Evolutionary conservation across 2,329 filamentous ascomycete genomes (phyloP).

Genomic region (Alternaria novae-zelandiae): DNA sequence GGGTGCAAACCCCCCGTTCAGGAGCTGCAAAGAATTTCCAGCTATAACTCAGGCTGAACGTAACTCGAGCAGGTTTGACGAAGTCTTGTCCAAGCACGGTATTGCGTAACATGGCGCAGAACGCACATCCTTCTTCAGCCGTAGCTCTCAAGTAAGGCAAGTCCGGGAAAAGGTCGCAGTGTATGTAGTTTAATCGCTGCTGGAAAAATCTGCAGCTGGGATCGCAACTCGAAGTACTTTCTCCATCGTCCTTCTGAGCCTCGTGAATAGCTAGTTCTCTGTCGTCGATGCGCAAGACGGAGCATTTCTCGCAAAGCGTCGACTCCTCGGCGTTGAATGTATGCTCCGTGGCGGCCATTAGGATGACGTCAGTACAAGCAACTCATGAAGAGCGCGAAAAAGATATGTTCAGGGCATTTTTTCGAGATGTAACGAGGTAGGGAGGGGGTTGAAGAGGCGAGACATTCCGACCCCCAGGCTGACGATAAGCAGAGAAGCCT

Average conservation of each 20-base stretch:
- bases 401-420: no score
- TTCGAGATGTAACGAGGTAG: no score
- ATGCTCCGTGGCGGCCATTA: neutral
- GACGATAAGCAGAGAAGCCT: neutral
- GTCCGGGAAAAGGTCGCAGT: neutral
- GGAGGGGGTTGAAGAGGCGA: neutral
- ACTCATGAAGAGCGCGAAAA: neutral
- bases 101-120: neutral
- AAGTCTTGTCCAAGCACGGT: accelerated
- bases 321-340: neutral
- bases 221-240: neutral
- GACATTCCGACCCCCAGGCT: neutral
- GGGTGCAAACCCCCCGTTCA: no score
- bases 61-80: accelerated
- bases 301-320: neutral
- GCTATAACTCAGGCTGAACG: accelerated
- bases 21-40: neutral
- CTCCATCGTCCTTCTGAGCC: neutral
- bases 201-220: no score
- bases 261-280: neutral
- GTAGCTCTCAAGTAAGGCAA: neutral
- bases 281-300: neutral
- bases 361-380: neutral
- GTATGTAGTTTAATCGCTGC: neutral
- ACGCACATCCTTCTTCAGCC: neutral